Conservation (phyloP, 2,329 filamentous ascomycete species). For the Coniella vitis region DNA sequence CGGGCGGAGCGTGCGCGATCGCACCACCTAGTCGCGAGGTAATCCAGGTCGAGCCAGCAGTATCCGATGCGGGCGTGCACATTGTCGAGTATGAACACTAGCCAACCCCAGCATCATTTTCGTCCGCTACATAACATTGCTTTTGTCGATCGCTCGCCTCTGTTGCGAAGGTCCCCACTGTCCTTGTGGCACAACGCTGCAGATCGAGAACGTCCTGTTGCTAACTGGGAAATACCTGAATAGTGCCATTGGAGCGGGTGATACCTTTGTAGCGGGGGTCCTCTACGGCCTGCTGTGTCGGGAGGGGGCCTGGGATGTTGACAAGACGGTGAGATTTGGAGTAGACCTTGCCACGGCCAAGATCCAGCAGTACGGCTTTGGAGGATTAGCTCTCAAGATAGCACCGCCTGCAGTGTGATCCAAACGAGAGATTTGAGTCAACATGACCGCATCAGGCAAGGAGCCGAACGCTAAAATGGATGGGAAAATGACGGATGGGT, state of each 20-base stretch:
- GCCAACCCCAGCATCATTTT: constrained; percentile 17
- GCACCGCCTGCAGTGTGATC: constrained; percentile 9
- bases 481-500: constrained; percentile 17
- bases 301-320: constrained; percentile 39
- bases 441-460: not conserved
- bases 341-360: constrained; percentile 62
- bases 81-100: constrained; percentile 51
- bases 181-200: not conserved
- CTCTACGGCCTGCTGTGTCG: constrained; percentile 54
- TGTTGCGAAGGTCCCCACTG: not conserved
- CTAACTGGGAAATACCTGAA: not conserved
- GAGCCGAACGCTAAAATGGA: constrained; percentile 4
- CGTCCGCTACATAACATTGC: constrained; percentile 5
- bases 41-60: constrained; percentile 14
- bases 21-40: constrained; percentile 26
- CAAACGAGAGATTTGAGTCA: constrained; percentile 10
- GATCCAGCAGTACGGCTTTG: constrained; percentile 60
- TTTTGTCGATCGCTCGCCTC: not conserved
- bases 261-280: constrained; percentile 69
- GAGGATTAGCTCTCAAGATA: constrained; percentile 33
- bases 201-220: constrained; percentile 4
- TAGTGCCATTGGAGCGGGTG: constrained; percentile 66
- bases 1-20: constrained; percentile 38
- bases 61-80: constrained; percentile 29
- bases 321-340: constrained; percentile 44